Evolutionary conservation across 73 alveolate genomes (phyloP).

Genomic region (Blepharisma stoltei): DNA sequence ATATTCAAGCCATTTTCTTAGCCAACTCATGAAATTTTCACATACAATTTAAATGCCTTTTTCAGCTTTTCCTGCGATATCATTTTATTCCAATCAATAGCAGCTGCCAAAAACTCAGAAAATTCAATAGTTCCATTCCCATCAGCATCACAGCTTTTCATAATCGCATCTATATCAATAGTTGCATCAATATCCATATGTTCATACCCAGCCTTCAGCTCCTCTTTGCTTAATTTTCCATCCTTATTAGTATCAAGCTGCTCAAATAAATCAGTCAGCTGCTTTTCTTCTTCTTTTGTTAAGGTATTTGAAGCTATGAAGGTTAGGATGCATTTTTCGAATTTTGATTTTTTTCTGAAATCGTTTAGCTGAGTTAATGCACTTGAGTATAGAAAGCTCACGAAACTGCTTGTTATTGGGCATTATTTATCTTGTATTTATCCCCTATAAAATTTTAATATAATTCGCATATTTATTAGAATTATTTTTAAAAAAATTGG

Average conservation of each 20-base stretch:
- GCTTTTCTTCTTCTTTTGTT: conserved; percentile 42
- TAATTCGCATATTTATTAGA: no score
- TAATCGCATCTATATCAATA: background rate
- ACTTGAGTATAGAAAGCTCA: no score
- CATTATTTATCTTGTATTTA: no score
- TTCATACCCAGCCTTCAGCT: conserved; percentile 68
- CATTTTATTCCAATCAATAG: conserved; percentile 17
- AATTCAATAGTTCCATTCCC: background rate
- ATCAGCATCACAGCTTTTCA: conserved; percentile 13
- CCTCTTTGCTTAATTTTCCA: conserved; percentile 73
- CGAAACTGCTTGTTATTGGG: no score
- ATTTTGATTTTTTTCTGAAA: background rate
- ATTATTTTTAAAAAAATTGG: no score
- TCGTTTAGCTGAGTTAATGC: no score
- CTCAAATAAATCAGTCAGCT: conserved; percentile 48
- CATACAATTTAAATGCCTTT: conserved; percentile 9
- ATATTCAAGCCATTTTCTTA: no score
- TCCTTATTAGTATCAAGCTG: conserved; percentile 73
- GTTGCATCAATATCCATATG: background rate
- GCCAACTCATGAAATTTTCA: no score
- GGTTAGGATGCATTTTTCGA: conserved; percentile 43
- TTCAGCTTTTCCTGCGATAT: background rate
- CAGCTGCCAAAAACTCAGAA: background rate
- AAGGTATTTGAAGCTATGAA: conserved; percentile 44
- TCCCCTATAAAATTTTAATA: no score